Evolutionary conservation across 164 flowering plant genomes (phyloP), one percentile per base, ranked within the genome.

Genomic region (Stephania japonica): DNA sequence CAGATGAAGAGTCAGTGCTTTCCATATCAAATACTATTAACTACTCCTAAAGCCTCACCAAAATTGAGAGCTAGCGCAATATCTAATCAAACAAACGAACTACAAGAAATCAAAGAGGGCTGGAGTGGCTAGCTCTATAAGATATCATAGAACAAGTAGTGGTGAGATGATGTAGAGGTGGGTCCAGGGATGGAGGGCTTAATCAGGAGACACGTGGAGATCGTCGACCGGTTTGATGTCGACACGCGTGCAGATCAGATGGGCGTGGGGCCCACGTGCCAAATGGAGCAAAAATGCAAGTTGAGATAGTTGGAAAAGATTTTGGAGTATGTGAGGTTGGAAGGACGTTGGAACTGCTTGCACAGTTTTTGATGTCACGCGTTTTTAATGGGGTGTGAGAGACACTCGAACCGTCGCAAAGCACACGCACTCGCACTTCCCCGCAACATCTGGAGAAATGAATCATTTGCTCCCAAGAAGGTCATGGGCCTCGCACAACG

Each of bases 1-100:
- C 82, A 0, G 87, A 65, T 6, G 91, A 88, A 0, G 90, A 86
- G 67, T 87, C 90, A 2, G 88, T 83, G 79, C 88, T 88, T 80
- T 88, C 93, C 84, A 82, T 79, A 82, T 79, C 41, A 50, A 67
- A 38, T 41, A 38, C 23, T 67, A 14, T 1, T 18, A 6, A 27
- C 23, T 14, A 49, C 0, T 8, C 27, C 9, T 13, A 23, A 26
- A 72, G 9, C 42, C 13, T 25, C 19, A 62, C 65, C 24, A 61
- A 6, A 27, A 14, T 53, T 23, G 42, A 18, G 53, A 12, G 72
- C n/a, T n/a, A n/a, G 47, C 50, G 7, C 10, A 8, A 8, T 8
- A 53, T 53, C 18, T 16, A 19, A 53, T 53, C 61, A 19, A 53
- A 53, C 61, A 53, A 53, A 53, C 5, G 1, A 53, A 5, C 19